Conservation (phyloP, 495 filamentous ascomycete species). For the Annulohypoxylon stygium region DNA sequence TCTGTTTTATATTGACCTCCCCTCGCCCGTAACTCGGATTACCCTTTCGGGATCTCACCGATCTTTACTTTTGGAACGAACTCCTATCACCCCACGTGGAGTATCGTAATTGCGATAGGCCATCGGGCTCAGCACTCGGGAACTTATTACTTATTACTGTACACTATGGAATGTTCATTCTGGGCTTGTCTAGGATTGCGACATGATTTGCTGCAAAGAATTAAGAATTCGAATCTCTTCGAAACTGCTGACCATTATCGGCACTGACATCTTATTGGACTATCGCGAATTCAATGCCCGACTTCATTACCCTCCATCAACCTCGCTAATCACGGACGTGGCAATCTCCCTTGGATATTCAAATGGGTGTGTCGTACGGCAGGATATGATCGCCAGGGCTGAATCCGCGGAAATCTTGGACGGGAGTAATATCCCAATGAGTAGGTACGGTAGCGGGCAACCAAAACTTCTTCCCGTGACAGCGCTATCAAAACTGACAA, state of each 20-base stretch:
- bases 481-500: constrained; percentile 14
- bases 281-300: constrained; percentile 27
- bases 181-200: constrained; percentile 31
- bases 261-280: constrained; percentile 27
- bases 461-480: constrained; percentile 12
- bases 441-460: constrained; percentile 23
- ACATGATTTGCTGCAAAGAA: constrained; percentile 11
- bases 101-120: constrained; percentile 37
- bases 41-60: constrained; percentile 32
- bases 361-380: constrained; percentile 35
- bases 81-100: constrained; percentile 42
- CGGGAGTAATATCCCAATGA: constrained; percentile 37
- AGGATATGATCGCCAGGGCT: constrained; percentile 44
- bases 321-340: constrained; percentile 16
- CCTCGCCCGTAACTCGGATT: constrained; percentile 35
- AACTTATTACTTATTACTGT: constrained; percentile 10
- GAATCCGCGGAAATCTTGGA: constrained; percentile 30
- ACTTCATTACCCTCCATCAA: constrained; percentile 23
- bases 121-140: constrained; percentile 14
- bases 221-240: constrained; percentile 14
- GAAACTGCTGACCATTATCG: constrained; percentile 19
- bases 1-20: constrained; percentile 47
- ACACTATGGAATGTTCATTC: constrained; percentile 21
- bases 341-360: constrained; percentile 5
- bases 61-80: constrained; percentile 30